Evolutionary conservation across 441 rosid genomes (phyloP).

Genomic region (Biscutella laevigata): DNA sequence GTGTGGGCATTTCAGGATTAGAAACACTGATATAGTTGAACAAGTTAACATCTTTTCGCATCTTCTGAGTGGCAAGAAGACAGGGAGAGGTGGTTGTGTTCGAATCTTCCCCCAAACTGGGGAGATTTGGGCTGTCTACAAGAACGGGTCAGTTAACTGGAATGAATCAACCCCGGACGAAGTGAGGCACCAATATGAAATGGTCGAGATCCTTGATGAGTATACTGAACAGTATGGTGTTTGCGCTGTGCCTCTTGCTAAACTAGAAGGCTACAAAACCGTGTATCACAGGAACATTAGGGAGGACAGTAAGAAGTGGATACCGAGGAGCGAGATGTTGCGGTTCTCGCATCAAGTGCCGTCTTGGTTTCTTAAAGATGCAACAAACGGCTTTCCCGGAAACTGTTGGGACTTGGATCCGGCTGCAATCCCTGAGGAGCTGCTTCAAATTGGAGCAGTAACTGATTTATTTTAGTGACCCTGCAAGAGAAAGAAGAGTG

Average conservation of each 20-base stretch:
- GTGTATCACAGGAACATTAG: slow-evolving; percentile 57
- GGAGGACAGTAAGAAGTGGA: slow-evolving; percentile 63
- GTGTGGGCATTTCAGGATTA: slow-evolving; percentile 91
- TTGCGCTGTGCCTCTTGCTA: slow-evolving; percentile 60
- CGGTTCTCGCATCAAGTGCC: slow-evolving; percentile 89
- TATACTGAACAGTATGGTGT: slow-evolving; percentile 87
- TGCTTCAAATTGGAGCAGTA: slow-evolving; percentile 53
- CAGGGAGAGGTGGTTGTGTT: slow-evolving; percentile 96
- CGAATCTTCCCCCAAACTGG: slow-evolving; percentile 82
- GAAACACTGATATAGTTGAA: slow-evolving; percentile 64
- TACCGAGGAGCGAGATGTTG: slow-evolving; percentile 83
- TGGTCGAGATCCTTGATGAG: slow-evolving; percentile 92
- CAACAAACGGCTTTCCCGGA: slow-evolving; percentile 43
- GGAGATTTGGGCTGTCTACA: slow-evolving; percentile 86
- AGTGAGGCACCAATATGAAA: slow-evolving; percentile 85
- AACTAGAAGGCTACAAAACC: slow-evolving; percentile 74
- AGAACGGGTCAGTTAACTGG: slow-evolving; percentile 87
- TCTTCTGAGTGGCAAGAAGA: slow-evolving; percentile 68
- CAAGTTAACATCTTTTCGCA: slow-evolving; percentile 94
- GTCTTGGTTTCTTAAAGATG: slow-evolving; percentile 71
- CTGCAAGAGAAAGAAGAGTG: background rate
- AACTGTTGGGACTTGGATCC: slow-evolving; percentile 96
- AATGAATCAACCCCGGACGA: slow-evolving; percentile 62
- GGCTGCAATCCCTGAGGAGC: slow-evolving; percentile 92
- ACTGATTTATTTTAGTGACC: slow-evolving; percentile 21